Base-by-base conservation (phyloP, 345 rosid genomes). In the Kandelia obovata region DNA sequence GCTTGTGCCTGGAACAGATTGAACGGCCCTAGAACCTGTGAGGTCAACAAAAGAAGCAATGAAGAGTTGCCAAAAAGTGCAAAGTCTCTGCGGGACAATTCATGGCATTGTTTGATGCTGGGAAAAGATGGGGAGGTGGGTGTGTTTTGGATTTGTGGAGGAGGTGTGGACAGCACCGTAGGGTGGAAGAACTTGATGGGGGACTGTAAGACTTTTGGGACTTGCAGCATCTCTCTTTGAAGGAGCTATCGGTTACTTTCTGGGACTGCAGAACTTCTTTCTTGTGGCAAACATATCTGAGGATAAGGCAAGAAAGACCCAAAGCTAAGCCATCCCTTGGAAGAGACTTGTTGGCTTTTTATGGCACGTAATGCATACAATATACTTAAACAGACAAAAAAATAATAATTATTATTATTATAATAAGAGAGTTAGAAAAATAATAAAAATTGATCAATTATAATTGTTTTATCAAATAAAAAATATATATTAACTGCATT, bases 41-140 rank as follows among this genome's bases (percentile, higher is more conserved):
- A 69, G 31, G 81, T 75, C 25, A 85, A 31, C 53, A 87, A 74
- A n/a, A 93, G 87, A 60, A 93, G 88, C 79, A 90, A 64, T 0
- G 96, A 87, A 17, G 94, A 85, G 61, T 84, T 82, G 59, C 76
- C 61, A 3, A 70, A 73, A 17, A 83, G 39, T 6, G 85, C 70
- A 25, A 91, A 83, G 62, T 82, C 75, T 73, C 98, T 74, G 27
- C 98, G 90, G 0, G 95, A 83, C 37, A 88, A 34, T 47, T 82
- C 86, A 76, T 80, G 67, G 62, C 31, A 32, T 34, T 76, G 77
- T 59, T 58, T 71, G 72, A 63, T 78, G 52, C 53, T 10, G 7
- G 82, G 76, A 20, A 68, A 63, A 47, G 79, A 55, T 55, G 72
- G 78, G 16, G 84, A 73, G 15, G 47, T 20, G 72, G 73, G 66